Conservation (phyloP, 768 basidiomycete genomes). For the Pilatotrama ljubarskyi region DNA sequence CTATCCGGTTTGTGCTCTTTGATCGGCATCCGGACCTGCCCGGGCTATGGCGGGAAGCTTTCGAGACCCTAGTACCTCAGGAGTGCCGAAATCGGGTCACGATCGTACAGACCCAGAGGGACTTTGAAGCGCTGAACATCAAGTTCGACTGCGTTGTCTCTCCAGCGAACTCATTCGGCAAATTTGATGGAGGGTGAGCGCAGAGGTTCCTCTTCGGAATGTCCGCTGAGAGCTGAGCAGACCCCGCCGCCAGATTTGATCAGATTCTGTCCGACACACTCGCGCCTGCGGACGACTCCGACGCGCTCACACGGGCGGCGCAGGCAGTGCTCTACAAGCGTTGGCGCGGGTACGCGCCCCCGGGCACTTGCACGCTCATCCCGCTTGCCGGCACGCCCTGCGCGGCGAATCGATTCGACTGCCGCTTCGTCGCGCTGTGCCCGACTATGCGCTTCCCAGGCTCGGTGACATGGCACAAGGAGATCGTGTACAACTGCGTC, state of each 20-base stretch:
- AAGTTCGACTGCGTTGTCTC: constrained; percentile 31
- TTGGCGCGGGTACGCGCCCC: constrained; percentile 19
- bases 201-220: not conserved
- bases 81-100: not conserved
- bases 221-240: not conserved
- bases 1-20: not conserved
- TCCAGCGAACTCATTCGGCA: constrained; percentile 33
- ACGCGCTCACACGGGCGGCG: constrained; percentile 8
- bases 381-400: constrained; percentile 12
- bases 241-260: not conserved
- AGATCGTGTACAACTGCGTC: constrained; percentile 29
- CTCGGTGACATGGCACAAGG: constrained; percentile 21
- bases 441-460: constrained; percentile 19
- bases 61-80: not conserved
- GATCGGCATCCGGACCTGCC: not conserved
- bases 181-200: constrained; percentile 31
- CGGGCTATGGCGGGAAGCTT: not conserved
- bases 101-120: constrained; percentile 6
- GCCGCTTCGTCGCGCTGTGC: constrained; percentile 16
- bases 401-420: constrained; percentile 3
- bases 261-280: constrained; percentile 3
- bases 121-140: constrained; percentile 1
- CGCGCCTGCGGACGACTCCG: not conserved
- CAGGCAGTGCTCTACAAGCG: constrained; percentile 14
- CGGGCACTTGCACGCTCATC: constrained; percentile 20